phyloP scores from a whole-genome alignment of 1,139 yeast genomes.

The Candida sp. region DNA sequence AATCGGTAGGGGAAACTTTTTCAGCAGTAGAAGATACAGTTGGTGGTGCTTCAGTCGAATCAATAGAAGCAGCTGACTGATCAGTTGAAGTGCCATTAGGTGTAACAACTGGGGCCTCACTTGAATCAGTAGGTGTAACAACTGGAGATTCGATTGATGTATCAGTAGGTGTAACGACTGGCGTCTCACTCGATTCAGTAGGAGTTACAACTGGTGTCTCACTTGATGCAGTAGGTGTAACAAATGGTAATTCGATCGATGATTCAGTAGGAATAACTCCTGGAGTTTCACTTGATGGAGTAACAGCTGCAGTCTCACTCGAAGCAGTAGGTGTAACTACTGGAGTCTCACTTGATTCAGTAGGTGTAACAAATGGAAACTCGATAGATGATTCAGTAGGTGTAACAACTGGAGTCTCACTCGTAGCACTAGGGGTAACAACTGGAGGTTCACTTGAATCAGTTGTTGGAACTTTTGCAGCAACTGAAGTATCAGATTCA shows the following conservation, averaged over 20 bases:
- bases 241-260: neutral
- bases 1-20: neutral
- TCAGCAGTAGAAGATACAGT: neutral
- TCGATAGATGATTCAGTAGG: conserved; percentile 5
- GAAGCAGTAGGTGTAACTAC: neutral
- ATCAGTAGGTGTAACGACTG: conserved; percentile 4
- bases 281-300: neutral
- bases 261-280: conserved; percentile 4
- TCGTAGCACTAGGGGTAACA: neutral
- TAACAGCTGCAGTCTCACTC: neutral
- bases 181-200: neutral
- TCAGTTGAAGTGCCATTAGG: conserved; percentile 2
- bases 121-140: neutral
- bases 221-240: neutral
- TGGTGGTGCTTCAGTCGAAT: neutral
- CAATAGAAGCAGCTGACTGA: conserved; percentile 1
- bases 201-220: conserved; percentile 1
- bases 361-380: neutral
- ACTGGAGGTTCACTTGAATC: neutral
- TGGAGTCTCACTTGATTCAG: neutral
- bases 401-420: neutral
- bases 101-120: conserved; percentile 2
- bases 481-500: too few species aligned
- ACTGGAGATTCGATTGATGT: conserved; percentile 1
- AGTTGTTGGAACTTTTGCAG: too few species aligned